Evolutionary conservation across 495 filamentous ascomycete species (phyloP).

Genomic region (Corynascus novoguineensis): DNA sequence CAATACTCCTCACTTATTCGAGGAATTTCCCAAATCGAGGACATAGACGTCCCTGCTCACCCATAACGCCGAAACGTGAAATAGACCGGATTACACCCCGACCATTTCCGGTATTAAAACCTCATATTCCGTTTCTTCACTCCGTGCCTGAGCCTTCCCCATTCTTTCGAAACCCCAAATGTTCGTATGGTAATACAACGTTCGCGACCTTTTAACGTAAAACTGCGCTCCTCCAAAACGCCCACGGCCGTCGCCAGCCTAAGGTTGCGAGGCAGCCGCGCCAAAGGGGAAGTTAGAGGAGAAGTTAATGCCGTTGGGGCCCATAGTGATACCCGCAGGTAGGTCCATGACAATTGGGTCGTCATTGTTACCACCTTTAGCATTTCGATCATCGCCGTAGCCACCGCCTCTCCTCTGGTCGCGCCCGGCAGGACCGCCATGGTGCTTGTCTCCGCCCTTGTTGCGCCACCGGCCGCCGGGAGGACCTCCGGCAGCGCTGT

Average conservation of each 20-base stretch:
- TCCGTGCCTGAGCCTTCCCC: too few species aligned
- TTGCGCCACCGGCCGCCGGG: conserved; percentile 36
- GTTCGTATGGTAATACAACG: neutral
- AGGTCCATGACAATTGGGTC: conserved; percentile 50
- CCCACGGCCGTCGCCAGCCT: neutral
- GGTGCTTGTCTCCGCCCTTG: conserved; percentile 41
- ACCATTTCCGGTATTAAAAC: neutral
- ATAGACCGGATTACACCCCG: too few species aligned
- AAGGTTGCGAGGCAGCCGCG: neutral
- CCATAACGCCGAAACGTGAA: too few species aligned
- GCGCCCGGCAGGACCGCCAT: conserved; percentile 36
- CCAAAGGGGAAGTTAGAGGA: conserved; percentile 23
- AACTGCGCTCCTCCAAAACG: neutral
- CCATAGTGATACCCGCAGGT: conserved; percentile 49
- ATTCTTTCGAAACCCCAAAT: neutral
- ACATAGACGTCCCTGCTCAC: too few species aligned
- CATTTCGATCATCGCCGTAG: conserved; percentile 34
- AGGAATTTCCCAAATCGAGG: too few species aligned
- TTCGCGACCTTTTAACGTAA: neutral
- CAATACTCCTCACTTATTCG: neutral
- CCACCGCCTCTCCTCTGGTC: conserved; percentile 30
- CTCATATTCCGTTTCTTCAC: too few species aligned
- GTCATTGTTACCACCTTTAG: conserved; percentile 42
- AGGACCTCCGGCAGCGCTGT: conserved; percentile 2
- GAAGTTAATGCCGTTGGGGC: conserved; percentile 61